Base-by-base conservation (phyloP, 1,284 basidiomycete genomes). In the Leccinum colubrinum region DNA sequence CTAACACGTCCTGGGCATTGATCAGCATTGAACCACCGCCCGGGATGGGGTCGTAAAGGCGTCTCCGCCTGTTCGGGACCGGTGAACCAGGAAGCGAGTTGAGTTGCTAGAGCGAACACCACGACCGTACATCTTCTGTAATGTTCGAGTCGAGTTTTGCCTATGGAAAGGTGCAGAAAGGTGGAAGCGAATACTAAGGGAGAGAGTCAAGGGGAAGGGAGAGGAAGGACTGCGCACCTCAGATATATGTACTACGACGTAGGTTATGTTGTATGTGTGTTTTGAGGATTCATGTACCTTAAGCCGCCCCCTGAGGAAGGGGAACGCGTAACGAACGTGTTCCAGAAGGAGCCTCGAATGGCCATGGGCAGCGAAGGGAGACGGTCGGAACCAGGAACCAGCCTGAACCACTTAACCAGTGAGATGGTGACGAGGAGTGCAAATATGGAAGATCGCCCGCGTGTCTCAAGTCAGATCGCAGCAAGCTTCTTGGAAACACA, bases 21-120 rank as follows among this genome's bases (percentile, higher is more conserved):
- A 79, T 74, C 33, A 87, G 78, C 80, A 83, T 78, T 3, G 84
- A 85, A 1, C 86, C 86, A 4, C 86, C 86, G 7, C 71, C 72
- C 0, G 30, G 30, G 4, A 65, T 64, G 6, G 86, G 86, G 62
- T 82, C 66, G 59, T 80, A 80, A 68, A 77, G 3, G 73, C 74
- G 55, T 53, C 11, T 39, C 59, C 25, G 14, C 22, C 25, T 60
- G 59, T n/a, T 41, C 35, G 1, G 3, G 14, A 9, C 59, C 22
- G 0, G 39, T 7, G 20, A 69, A 14, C 8, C 72, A 60, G 22
- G 56, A 61, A 2, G 52, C 43, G 15, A 72, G 27, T 6, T 25
- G 56, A 27, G 50, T 55, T 3, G 54, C 14, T 7, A 64, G 20
- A 6, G 22, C 48, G 4, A 67, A 15, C 11, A 67, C 17, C 6